Conservation (phyloP, 805 yeast genomes). For the Candida namnaoensis region DNA sequence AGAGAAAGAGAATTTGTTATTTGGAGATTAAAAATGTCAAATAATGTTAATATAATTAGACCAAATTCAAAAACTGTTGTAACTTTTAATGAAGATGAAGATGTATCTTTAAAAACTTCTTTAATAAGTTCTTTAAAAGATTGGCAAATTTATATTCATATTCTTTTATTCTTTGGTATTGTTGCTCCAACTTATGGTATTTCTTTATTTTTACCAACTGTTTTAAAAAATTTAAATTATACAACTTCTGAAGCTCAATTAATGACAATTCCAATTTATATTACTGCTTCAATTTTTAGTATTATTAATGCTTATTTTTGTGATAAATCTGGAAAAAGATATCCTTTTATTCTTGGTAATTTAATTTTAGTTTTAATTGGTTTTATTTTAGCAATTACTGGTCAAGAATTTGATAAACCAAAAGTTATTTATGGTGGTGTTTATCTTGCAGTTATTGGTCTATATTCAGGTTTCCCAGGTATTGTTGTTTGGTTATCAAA, state of each 20-base stretch:
- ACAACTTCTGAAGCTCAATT: conserved; percentile 25
- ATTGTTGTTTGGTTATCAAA: conserved; percentile 27
- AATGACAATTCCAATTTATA: conserved; percentile 30
- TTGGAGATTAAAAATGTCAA: conserved; percentile 11
- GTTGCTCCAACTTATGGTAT: conserved; percentile 22
- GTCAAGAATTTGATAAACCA: conserved; percentile 16
- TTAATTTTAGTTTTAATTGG: conserved; percentile 23
- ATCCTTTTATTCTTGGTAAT: conserved; percentile 21
- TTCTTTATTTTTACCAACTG: conserved; percentile 29
- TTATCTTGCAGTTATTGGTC: conserved; percentile 22
- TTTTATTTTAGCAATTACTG: conserved; percentile 20
- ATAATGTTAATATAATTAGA: not conserved
- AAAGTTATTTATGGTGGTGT: conserved; percentile 23
- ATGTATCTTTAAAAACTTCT: not conserved
- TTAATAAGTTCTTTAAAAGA: conserved; percentile 15
- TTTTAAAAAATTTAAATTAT: conserved; percentile 28
- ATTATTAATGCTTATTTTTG: conserved; percentile 16
- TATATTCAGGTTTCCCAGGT: conserved; percentile 22
- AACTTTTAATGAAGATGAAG: not conserved
- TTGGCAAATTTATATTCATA: conserved; percentile 18
- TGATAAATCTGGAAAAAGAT: conserved; percentile 20
- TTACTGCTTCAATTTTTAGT: conserved; percentile 17
- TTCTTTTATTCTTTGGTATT: conserved; percentile 16
- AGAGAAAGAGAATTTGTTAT: conserved; percentile 21
- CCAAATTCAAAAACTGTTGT: too few species aligned